These are phyloP conservation scores for Zygoascus bituminiphila DNA, from an alignment of 805 yeast species.

Conservation along the genomic window DNA sequence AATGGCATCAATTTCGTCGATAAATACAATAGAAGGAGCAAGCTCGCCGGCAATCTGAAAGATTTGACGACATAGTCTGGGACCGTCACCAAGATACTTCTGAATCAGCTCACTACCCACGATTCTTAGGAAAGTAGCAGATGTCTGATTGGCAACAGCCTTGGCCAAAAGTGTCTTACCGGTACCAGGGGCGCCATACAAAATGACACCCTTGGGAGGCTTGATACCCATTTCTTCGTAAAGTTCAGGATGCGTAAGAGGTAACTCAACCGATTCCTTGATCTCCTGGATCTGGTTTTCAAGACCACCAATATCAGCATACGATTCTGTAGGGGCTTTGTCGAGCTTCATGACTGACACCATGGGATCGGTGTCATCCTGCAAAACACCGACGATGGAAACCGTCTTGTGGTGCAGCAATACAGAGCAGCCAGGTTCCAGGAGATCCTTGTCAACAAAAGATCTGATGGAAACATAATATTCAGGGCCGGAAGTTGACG, in stretches of 20 bases:
- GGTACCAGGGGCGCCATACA: constrained; percentile 97
- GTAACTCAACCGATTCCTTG: constrained; percentile 93
- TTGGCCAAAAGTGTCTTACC: constrained; percentile 93
- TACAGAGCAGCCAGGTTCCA: constrained; percentile 97
- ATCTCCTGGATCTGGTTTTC: constrained; percentile 96
- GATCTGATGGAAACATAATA: constrained; percentile 93
- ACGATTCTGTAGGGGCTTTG: constrained; percentile 93
- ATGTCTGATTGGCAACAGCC: constrained; percentile 97
- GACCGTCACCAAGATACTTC: constrained; percentile 96
- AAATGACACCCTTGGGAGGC: constrained; percentile 96
- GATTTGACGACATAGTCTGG: constrained; percentile 85
- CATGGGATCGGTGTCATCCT: constrained; percentile 97
- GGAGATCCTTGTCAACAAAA: constrained; percentile 90
- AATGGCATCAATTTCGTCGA: constrained; percentile 97
- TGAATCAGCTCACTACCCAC: constrained; percentile 97
- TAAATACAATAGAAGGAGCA: constrained; percentile 97
- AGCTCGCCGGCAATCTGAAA: constrained; percentile 95
- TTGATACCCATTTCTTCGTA: constrained; percentile 98
- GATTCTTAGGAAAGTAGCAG: constrained; percentile 91
- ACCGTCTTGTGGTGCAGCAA: constrained; percentile 92
- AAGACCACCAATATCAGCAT: constrained; percentile 95
- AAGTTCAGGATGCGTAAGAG: constrained; percentile 91
- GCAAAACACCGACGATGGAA: constrained; percentile 94
- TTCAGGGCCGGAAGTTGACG: constrained; percentile 93
- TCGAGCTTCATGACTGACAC: constrained; percentile 96